Evolutionary conservation across 2,329 filamentous ascomycete species (phyloP).

Genomic region (Pseudogymnoascus sp.): DNA sequence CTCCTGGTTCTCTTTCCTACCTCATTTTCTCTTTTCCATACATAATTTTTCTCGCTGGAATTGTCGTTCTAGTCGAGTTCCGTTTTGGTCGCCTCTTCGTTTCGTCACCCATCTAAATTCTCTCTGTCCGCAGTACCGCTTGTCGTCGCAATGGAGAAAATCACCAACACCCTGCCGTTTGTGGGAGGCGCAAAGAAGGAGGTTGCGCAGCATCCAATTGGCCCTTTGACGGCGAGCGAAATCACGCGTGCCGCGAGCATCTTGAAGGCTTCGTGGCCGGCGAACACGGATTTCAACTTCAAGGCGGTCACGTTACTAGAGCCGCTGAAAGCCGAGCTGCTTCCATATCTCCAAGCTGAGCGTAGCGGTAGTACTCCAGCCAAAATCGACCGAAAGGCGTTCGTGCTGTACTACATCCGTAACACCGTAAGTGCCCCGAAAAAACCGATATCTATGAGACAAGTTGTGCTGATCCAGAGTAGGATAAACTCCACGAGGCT

Average conservation of each 20-base stretch:
- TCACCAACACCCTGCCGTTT: constrained; percentile 1
- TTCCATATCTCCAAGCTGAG: constrained; percentile 43
- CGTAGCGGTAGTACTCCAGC: constrained; percentile 33
- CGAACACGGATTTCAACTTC: constrained; percentile 49
- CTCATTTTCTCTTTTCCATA: not conserved
- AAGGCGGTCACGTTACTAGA: constrained; percentile 54
- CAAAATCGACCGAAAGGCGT: constrained; percentile 41
- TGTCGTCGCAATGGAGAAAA: not conserved
- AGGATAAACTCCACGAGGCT: constrained; percentile 57
- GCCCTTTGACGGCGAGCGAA: constrained; percentile 49
- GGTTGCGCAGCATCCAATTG: constrained; percentile 43
- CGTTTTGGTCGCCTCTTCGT: not conserved
- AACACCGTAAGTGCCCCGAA: constrained; percentile 42
- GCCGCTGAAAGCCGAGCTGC: constrained; percentile 44
- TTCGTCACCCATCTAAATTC: not conserved
- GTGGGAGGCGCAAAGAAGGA: constrained; percentile 17
- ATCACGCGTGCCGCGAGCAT: constrained; percentile 43
- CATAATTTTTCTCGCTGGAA: not conserved
- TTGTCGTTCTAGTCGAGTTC: not conserved
- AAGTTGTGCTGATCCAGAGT: not conserved
- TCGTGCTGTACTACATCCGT: constrained; percentile 50
- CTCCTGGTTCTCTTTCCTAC: not conserved
- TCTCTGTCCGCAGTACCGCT: not conserved
- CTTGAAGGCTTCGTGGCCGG: constrained; percentile 47
- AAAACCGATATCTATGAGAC: not conserved